Base-by-base conservation (phyloP, 176 grass and related monocot species). In the Triticum urartu region DNA sequence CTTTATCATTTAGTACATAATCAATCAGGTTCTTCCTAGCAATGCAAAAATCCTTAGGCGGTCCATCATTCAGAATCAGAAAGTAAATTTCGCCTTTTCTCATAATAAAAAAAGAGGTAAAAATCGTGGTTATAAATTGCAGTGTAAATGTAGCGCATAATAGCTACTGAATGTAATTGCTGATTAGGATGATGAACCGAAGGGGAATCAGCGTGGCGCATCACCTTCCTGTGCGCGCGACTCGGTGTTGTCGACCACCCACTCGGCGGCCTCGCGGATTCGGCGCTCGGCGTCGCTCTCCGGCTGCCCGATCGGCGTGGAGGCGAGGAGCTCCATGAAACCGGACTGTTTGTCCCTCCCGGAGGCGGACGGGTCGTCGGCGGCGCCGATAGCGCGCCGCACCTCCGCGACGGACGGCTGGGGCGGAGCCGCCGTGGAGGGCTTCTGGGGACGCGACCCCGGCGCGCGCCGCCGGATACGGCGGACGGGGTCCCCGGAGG, bases 211-310 rank as follows among this genome's bases (percentile, higher is more conserved):
- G 33, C 28, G 2, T 26, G 38, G 40, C 3, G 10, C 50, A 34
- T 87, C 80, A 96, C 94, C 94, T 79, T 67, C 52, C 40, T 82
- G 83, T 3, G 88, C 85, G 20, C 91, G 80, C 20, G 67, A 50
- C 89, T 98, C 95, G 18, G 95, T 93, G 79, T 56, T 75, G 3
- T 92, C 91, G 30, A 90, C 90, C 43, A 98, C 80, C 89, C 90
- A 95, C 90, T 95, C 91, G 43, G 95, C 93, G 11, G 82, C 79
- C 91, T 98, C 88, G 35, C 95, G 90, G 81, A 98, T 78, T 12
- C 89, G 89, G 74, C 79, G 89, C 88, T 98, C 92, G 6, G 75
- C 70, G 21, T 54, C 34, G 67, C 93, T 83, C 88, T 95, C 95
- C 9, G 84, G 77, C 90, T 89, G 66, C 13, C 92, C 94, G 75